Conservation (phyloP, 148 eudicot genomes). For the Arbutus unedo region DNA sequence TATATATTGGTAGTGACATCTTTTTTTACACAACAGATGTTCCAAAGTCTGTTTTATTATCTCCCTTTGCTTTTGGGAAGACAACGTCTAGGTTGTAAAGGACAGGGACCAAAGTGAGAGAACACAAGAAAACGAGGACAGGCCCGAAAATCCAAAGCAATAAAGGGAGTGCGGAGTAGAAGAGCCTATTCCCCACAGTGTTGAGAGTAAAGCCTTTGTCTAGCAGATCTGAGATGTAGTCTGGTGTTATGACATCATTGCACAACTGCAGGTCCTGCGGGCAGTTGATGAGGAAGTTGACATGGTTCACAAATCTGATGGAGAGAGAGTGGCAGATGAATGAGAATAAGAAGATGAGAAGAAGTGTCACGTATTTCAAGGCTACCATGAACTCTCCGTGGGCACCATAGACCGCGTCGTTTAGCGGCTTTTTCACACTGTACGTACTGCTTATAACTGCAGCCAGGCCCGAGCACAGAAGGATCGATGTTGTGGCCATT, state of each 20-base stretch:
- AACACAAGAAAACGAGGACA: slow-evolving; percentile 56
- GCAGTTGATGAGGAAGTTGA: slow-evolving; percentile 66
- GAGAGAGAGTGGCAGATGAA: slow-evolving; percentile 81
- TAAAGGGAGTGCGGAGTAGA: slow-evolving; percentile 50
- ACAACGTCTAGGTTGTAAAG: slow-evolving; percentile 57
- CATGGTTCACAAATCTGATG: slow-evolving; percentile 82
- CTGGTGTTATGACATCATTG: slow-evolving; percentile 19
- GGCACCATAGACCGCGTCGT: slow-evolving; percentile 79
- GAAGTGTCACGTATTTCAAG: slow-evolving; percentile 71
- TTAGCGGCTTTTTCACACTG: slow-evolving; percentile 72
- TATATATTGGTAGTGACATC: neutral
- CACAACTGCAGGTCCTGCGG: slow-evolving; percentile 36
- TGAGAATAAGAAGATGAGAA: slow-evolving; percentile 69
- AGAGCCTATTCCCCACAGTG: slow-evolving; percentile 53
- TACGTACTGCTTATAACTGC: slow-evolving; percentile 93
- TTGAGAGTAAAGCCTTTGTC: slow-evolving; percentile 53
- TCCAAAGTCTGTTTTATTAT: neutral
- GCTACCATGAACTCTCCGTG: slow-evolving; percentile 93
- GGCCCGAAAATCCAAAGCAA: slow-evolving; percentile 78
- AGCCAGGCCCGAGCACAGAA: slow-evolving; percentile 74
- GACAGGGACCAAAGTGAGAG: slow-evolving; percentile 44
- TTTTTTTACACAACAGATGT: slow-evolving; percentile 11
- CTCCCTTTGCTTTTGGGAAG: slow-evolving; percentile 11
- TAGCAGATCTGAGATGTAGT: slow-evolving; percentile 45
- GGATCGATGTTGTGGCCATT: slow-evolving; percentile 98